Base-by-base conservation (phyloP, 2,329 filamentous ascomycete genomes). In the Aspergillus glaucus region DNA sequence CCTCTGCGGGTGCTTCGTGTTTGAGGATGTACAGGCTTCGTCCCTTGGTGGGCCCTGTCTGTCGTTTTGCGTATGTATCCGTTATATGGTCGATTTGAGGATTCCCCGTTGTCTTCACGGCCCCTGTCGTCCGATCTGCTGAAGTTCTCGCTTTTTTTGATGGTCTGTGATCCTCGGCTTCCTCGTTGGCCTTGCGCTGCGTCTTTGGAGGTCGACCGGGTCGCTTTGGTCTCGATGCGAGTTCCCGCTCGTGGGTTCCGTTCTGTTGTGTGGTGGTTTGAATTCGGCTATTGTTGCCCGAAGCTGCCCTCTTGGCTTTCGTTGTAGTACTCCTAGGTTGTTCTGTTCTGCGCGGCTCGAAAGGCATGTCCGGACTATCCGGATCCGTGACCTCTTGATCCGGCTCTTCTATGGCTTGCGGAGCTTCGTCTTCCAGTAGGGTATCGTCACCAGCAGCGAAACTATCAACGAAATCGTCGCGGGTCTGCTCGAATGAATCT, bases 1-100 rank as follows among this genome's bases (percentile, higher is more conserved):
- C 74, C 46, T 82, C 76, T 1, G 72, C 66, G n/a, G 76, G 74
- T 10, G 69, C 72, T 58, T 79, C 76, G 42, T 74, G 70, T 50
- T 75, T 74, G 43, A 78, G 65, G 44, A 78, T 77, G 53, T 75
- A 73, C 3, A 78, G 62, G 41, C 75, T 75, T 50, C 72, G 70
- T 40, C 70, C 71, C 46, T 73, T 76, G 43, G 72, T 65, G 17
- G 76, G 76, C 10, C 70, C 69, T 12, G 65, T 66, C 15, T 28
- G 26, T 45, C 70, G 64, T 41, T 67, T 70, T 48, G 66, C 66
- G 40, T 75, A 69, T 42, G 71, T 70, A 47, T 73, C 69, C 15
- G 75, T 67, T 17, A 73, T 64, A 37, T 67, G 62, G 43, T 71
- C 63, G 32, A 75, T 51, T 39, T 74, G 67, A 5, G 67, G 69